Percentiles rank a stretch among this genome's conserved stretches.
These are phyloP conservation scores for Entoloma clypeatum DNA, from an alignment of 1,284 basidiomycete species.

Conservation along the genomic window DNA sequence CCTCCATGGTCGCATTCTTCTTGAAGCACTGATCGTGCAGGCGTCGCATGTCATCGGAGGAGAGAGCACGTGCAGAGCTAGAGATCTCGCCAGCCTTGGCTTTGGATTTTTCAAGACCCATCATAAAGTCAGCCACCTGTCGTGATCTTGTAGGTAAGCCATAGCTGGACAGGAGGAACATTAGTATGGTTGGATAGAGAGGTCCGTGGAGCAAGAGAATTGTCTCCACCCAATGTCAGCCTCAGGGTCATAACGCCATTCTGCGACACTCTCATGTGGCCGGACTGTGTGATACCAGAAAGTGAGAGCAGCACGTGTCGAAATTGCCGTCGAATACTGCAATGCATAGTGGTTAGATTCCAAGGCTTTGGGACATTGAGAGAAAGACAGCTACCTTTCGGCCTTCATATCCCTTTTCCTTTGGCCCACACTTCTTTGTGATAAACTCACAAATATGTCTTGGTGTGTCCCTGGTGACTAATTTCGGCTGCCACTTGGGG, in stretches of 20 bases:
- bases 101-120: constrained; percentile 23
- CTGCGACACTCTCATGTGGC: constrained; percentile 16
- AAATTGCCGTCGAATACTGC: constrained; percentile 23
- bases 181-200: too few species aligned
- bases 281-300: constrained; percentile 16
- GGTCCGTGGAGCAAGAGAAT: neutral
- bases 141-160: constrained; percentile 17
- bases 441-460: constrained; percentile 13
- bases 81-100: constrained; percentile 21
- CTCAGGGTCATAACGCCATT: constrained; percentile 17
- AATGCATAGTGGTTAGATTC: neutral
- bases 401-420: constrained; percentile 12
- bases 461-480: constrained; percentile 9
- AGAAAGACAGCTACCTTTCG: constrained; percentile 8
- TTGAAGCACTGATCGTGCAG: constrained; percentile 18
- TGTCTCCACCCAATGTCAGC: constrained; percentile 18
- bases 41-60: constrained; percentile 19
- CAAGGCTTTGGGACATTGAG: neutral
- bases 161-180: constrained; percentile 7
- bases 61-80: constrained; percentile 19
- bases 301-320: constrained; percentile 22
- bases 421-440: constrained; percentile 14
- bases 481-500: constrained; percentile 8
- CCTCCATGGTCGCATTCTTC: neutral
- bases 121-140: constrained; percentile 18